Percentiles rank a stretch among this genome's conserved stretches.
Evolutionary conservation across 495 filamentous ascomycete genomes (phyloP).

Genomic region (Thozetella sp.): DNA sequence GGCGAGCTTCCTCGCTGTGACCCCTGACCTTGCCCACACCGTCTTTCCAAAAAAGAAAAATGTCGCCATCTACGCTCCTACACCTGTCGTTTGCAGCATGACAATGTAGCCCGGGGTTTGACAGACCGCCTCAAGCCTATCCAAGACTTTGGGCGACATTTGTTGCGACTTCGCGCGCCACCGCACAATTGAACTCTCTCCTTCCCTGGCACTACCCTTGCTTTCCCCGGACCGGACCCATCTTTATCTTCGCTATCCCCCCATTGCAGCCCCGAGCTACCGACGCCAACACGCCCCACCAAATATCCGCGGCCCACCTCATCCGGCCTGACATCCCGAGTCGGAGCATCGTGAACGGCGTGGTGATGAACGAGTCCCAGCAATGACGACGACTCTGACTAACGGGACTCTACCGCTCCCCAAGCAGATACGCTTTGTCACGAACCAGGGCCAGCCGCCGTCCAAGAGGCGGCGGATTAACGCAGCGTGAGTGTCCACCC

Average conservation of each 20-base stretch:
- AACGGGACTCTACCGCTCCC: slow-evolving; percentile 43
- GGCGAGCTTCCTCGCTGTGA: background rate
- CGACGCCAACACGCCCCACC: slow-evolving; percentile 4
- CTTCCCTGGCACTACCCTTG: background rate
- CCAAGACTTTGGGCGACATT: background rate
- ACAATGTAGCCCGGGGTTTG: background rate
- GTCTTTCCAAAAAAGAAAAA: background rate
- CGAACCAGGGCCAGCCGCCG: slow-evolving; percentile 79
- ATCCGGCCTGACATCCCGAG: slow-evolving; percentile 2
- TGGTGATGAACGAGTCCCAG: slow-evolving; percentile 25
- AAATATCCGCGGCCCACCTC: background rate
- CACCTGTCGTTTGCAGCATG: background rate
- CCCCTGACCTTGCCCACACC: slow-evolving; percentile 1
- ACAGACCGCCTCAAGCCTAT: background rate
- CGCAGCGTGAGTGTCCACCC: slow-evolving; percentile 65
- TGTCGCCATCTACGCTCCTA: background rate
- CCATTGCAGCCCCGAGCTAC: slow-evolving; percentile 9
- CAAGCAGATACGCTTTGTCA: slow-evolving; percentile 75
- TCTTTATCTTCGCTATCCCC: background rate
- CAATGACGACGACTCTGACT: slow-evolving; percentile 39
- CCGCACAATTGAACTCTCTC: background rate
- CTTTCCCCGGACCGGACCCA: background rate
- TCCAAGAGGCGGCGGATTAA: slow-evolving; percentile 80
- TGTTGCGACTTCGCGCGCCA: background rate
- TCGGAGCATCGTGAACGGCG: slow-evolving; percentile 22